Base-by-base conservation (phyloP, 208 protist species). In the Leishmania tropica region DNA sequence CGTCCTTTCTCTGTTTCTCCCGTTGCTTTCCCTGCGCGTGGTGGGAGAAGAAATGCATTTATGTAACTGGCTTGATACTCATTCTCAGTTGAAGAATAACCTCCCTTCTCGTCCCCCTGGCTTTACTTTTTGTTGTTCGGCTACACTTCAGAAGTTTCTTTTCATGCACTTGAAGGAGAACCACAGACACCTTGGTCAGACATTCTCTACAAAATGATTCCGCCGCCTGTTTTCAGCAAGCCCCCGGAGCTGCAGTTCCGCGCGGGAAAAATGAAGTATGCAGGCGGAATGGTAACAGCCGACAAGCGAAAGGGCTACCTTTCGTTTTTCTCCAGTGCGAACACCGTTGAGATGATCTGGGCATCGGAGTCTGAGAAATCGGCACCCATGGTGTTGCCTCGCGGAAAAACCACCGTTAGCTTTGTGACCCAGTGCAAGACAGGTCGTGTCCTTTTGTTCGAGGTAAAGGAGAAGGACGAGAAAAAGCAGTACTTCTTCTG, bases 361-460 rank as follows among this genome's bases (percentile, higher is more conserved):
- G 72, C 74, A 21, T 80, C 76, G 3, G 83, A 88, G 47, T 47
- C 64, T 6, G 81, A 89, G 51, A 79, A 58, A 17, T 62, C 79
- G 21, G 10, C 70, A 5, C 70, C 86, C 3, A 42, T 89, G 45
- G 10, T 64, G 13, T 71, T 89, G 45, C 82, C 82, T 24, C 82
- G 83, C 15, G 86, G 83, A 4, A 83, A 89, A 35, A 85, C 80
- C 13, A 84, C n/a, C 0, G 86, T 84, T 37, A 80, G 80, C 54
- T 89, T 85, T 81, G 92, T 95, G 3, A 86, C 90, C 21, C 88
- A 95, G 75, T 96, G 92, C 81, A 95, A 84, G 13, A 94, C 92
- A 31, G 94, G 94, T 28, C 85, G 93, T 45, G 90, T 97, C 5
- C 62, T 96, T 10, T 74, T 96, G 7, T 91, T 97, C 79, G 85